These are phyloP conservation scores for Ulota crispa DNA, from an alignment of 225 moss, liverwort and hornwort genomes.

Conservation along the genomic window DNA sequence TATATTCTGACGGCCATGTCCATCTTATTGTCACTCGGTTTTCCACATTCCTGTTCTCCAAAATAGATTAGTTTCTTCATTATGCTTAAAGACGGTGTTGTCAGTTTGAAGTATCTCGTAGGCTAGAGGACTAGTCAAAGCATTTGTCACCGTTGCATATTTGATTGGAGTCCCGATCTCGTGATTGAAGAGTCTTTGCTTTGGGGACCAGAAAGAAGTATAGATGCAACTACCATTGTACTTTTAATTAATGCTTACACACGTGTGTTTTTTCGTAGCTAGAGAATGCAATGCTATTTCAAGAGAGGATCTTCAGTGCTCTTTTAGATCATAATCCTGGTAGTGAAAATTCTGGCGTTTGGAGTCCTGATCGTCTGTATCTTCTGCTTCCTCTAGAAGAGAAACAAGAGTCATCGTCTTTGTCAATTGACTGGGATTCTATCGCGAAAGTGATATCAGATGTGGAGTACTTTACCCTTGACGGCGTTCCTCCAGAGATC, in stretches of 20 bases:
- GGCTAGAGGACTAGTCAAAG: background rate
- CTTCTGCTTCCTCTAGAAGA: slow-evolving; percentile 51
- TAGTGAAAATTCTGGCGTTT: slow-evolving; percentile 27
- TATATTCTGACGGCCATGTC: background rate
- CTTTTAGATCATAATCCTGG: slow-evolving; percentile 60
- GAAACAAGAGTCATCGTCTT: slow-evolving; percentile 22
- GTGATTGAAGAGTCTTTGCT: background rate
- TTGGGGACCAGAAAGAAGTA: background rate
- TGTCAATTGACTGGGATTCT: slow-evolving; percentile 50
- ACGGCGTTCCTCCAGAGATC: slow-evolving; percentile 24
- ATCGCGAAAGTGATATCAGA: slow-evolving; percentile 42
- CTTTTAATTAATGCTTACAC: slow-evolving; percentile 8
- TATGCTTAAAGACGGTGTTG: background rate
- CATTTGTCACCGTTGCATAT: background rate
- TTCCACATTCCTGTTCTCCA: background rate
- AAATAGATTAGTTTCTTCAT: slow-evolving; percentile 6
- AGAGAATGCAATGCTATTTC: slow-evolving; percentile 61
- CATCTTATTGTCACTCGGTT: slow-evolving; percentile 7
- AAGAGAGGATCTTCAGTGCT: slow-evolving; percentile 68
- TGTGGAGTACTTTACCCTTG: slow-evolving; percentile 30
- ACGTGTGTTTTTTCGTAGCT: slow-evolving; percentile 56
- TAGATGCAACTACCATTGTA: background rate
- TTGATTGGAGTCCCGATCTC: background rate
- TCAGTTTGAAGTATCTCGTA: background rate
- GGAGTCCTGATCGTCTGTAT: slow-evolving; percentile 47